Percentiles rank a stretch among this genome's conserved stretches.
These are phyloP conservation scores for Lodderomyces jiufengensis DNA, from an alignment of 1,139 yeast genomes.

Conservation along the genomic window DNA sequence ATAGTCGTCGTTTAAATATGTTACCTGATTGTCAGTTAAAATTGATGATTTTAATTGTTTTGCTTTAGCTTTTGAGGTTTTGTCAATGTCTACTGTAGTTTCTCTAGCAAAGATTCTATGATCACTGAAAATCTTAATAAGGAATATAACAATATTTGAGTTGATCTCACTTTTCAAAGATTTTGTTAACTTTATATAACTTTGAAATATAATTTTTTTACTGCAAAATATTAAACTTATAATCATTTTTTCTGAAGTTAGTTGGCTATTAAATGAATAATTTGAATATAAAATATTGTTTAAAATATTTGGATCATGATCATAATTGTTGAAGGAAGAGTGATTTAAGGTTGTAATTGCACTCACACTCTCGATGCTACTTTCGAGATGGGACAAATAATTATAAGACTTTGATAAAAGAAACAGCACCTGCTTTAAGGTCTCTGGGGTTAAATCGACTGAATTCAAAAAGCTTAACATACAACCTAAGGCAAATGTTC, in stretches of 20 bases:
- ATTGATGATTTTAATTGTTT: slow-evolving; percentile 24
- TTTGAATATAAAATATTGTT: slow-evolving; percentile 32
- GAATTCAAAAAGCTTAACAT: slow-evolving; percentile 38
- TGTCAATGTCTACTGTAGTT: slow-evolving; percentile 19
- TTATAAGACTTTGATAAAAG: slow-evolving; percentile 42
- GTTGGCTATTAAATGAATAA: slow-evolving; percentile 18
- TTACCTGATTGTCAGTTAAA: slow-evolving; percentile 17
- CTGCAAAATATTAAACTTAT: slow-evolving; percentile 33
- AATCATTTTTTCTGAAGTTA: slow-evolving; percentile 27
- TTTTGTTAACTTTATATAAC: slow-evolving; percentile 29
- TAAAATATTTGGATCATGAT: slow-evolving; percentile 29
- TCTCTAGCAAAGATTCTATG: slow-evolving; percentile 30
- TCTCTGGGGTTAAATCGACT: slow-evolving; percentile 41
- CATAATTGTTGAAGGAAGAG: slow-evolving; percentile 25
- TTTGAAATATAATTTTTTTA: slow-evolving; percentile 33
- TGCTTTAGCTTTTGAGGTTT: slow-evolving; percentile 22
- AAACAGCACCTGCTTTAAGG: slow-evolving; percentile 41
- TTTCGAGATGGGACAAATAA: slow-evolving; percentile 41
- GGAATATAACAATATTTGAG: slow-evolving; percentile 39
- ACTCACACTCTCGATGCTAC: slow-evolving; percentile 34
- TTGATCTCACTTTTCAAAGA: slow-evolving; percentile 36
- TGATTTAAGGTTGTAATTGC: slow-evolving; percentile 31
- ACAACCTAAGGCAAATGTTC: slow-evolving; percentile 41
- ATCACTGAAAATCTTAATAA: slow-evolving; percentile 40
- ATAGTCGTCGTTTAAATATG: slow-evolving; percentile 32